Base-by-base conservation (phyloP, 2,329 filamentous ascomycete species). In the Colletotrichum camelliae region DNA sequence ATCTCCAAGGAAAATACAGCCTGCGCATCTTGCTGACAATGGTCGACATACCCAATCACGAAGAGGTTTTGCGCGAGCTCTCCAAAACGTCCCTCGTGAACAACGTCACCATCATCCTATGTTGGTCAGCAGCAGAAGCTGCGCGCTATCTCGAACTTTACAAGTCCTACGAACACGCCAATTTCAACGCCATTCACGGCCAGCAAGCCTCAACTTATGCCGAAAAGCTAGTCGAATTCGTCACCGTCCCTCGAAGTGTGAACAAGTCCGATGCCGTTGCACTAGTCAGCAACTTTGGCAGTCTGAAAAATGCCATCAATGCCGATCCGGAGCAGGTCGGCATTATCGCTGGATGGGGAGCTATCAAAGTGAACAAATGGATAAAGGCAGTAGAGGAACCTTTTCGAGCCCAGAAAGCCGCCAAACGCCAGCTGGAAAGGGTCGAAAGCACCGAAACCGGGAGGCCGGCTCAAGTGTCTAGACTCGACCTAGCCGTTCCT, bases 231-330 rank as follows among this genome's bases (percentile, higher is more conserved):
- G 93, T 97, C 10, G 96, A 98, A 79, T 98, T 99, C 81, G 93
- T 98, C 67, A 99, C 97, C 0, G 93, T 95, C 3, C 96, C 97
- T 4, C 89, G 96, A 73, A 95, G 93, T 77, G 92, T 99, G 82
- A 98, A 98, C 86, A 98, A 98, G 84, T 96, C 96, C 2, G 97
- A 99, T 85, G 96, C 97, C 1, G 92, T 98, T 12, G 94, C 95
- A 33, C 86, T 99, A 67, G 96, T 98, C 43, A 94, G 95, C 79
- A 96, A 95, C 67, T 99, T 98, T 87, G 97, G 97, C 29, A 98
- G 95, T 79, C 86, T 99, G 74, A 92, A 93, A 79, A 94, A 94
- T 48, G 96, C 96, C 1, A 89, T 98, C 75, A 98, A 98, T 83
- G 96, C 96, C 2, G 91, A 94, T 60, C 92, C 95, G 0, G 97